phyloP scores from a whole-genome alignment of 1,284 basidiomycete species.

The Inonotus hispidus region DNA sequence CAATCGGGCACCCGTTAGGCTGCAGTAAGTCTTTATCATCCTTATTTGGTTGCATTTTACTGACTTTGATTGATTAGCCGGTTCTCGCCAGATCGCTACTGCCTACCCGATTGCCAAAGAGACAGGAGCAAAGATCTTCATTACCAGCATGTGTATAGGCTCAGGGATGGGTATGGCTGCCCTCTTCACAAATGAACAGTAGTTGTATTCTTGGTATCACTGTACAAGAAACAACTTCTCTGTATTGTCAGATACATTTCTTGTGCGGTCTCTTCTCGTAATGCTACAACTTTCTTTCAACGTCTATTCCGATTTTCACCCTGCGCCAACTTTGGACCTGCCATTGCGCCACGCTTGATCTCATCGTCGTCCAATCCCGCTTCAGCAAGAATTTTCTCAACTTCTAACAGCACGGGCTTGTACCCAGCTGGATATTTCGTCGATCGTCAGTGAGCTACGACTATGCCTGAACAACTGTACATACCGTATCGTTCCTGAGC shows the following conservation, averaged over 20 bases:
- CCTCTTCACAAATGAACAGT: conserved; percentile 84
- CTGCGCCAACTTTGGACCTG: conserved; percentile 23
- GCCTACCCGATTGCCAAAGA: conserved; percentile 80
- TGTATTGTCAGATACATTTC: neutral
- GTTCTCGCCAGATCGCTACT: conserved; percentile 85
- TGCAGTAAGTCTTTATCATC: conserved; percentile 51
- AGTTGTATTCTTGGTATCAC: conserved; percentile 17
- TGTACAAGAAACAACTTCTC: neutral
- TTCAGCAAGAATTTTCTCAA: conserved; percentile 80
- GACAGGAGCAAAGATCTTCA: conserved; percentile 69
- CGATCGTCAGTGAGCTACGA: conserved; percentile 4
- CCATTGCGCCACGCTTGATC: conserved; percentile 50
- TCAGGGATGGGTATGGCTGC: conserved; percentile 85
- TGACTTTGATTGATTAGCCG: conserved; percentile 44
- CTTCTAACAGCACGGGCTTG: conserved; percentile 74
- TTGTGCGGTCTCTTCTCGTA: neutral
- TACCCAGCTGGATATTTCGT: conserved; percentile 46
- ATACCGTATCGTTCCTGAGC: conserved; percentile 64
- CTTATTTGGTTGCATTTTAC: neutral
- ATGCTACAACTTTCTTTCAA: neutral
- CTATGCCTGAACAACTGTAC: neutral
- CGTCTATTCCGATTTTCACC: conserved; percentile 14
- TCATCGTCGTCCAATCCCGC: conserved; percentile 87
- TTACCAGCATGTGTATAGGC: conserved; percentile 95
- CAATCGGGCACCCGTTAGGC: conserved; percentile 81